Evolutionary conservation across 495 filamentous ascomycete species (phyloP).

Genomic region (Podospora bellae-mahoneyi): DNA sequence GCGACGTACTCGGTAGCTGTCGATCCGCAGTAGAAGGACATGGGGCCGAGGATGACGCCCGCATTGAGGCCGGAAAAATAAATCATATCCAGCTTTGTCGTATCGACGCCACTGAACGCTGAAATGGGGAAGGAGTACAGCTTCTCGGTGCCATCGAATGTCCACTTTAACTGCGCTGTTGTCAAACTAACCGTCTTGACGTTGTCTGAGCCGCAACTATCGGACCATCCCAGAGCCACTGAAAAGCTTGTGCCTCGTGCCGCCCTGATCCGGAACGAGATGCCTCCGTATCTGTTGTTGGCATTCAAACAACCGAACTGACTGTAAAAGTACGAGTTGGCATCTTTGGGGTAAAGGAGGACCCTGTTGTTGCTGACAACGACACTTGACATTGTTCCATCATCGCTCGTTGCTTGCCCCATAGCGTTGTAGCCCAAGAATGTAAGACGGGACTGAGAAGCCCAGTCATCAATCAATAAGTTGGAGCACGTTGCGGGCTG

Average conservation of each 20-base stretch:
- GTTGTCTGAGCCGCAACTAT: slow-evolving; percentile 41
- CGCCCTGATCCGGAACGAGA: slow-evolving; percentile 58
- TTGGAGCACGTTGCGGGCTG: slow-evolving; percentile 42
- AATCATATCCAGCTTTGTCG: slow-evolving; percentile 50
- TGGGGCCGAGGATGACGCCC: slow-evolving; percentile 52
- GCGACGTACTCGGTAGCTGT: slow-evolving; percentile 50
- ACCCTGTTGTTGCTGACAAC: slow-evolving; percentile 49
- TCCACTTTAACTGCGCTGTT: slow-evolving; percentile 54
- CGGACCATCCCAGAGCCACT: slow-evolving; percentile 48
- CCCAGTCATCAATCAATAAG: slow-evolving; percentile 60
- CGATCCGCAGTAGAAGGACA: slow-evolving; percentile 58
- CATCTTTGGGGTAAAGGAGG: slow-evolving; percentile 49
- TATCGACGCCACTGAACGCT: slow-evolving; percentile 50
- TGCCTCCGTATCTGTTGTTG: slow-evolving; percentile 51
- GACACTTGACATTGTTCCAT: slow-evolving; percentile 57
- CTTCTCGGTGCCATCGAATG: slow-evolving; percentile 57
- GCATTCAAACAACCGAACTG: slow-evolving; percentile 55
- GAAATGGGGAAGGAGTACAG: slow-evolving; percentile 59
- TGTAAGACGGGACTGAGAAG: slow-evolving; percentile 60
- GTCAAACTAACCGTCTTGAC: slow-evolving; percentile 39
- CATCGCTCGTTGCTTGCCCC: slow-evolving; percentile 55
- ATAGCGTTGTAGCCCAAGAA: slow-evolving; percentile 63
- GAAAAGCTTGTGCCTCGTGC: slow-evolving; percentile 52
- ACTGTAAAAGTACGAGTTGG: slow-evolving; percentile 57
- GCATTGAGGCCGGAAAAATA: slow-evolving; percentile 47